Base-by-base conservation (phyloP, 2,329 filamentous ascomycete species). In the Xylaria hypoxylon region DNA sequence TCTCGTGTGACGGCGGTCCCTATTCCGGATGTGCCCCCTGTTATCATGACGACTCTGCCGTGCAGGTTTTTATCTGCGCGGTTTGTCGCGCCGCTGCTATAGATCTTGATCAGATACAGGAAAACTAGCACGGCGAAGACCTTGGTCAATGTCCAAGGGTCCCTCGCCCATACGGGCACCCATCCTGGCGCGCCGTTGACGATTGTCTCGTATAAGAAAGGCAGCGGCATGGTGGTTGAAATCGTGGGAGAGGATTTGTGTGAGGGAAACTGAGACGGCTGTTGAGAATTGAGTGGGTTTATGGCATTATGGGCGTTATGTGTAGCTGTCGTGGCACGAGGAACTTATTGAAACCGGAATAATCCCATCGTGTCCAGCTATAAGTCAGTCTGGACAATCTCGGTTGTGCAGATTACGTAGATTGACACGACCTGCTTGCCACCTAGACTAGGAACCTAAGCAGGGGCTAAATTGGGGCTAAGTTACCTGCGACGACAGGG, bases 1-100 rank as follows among this genome's bases (percentile, higher is more conserved):
- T 90, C 87, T 70, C 88, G 84, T 5, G 91, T 92, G 48, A 93
- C 87, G 63, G 88, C 86, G 65, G 93, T 92, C 56, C 96, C 96
- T 77, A 99, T 92, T 15, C 96, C 96, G 51, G 94, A 95, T 59
- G 96, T 99, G 31, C 95, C 96, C 72, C 96, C 94, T 19, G 96
- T 99, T 59, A 99, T 88, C 84, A 99, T 90, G 50, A 97, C 86
- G 55, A 99, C 93, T 77, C 96, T 96, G 53, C 93, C 94, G 79
- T 97, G 94, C 89, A 99, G 94, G 62, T 91, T 86, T 65, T 93
- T 87, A 77, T 97, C 94, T 28, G 92, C 87, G 47, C 80, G 81
- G 79, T 96, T 97, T 72, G 80, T 82, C 13, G 90, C 87, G 71
- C 96, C 96, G 70, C 88, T 88, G 74, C 90, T 92, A 82, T 91